These are phyloP conservation scores for Clonostachys chloroleuca DNA, from an alignment of 2,329 filamentous ascomycete species.

Conservation along the genomic window DNA sequence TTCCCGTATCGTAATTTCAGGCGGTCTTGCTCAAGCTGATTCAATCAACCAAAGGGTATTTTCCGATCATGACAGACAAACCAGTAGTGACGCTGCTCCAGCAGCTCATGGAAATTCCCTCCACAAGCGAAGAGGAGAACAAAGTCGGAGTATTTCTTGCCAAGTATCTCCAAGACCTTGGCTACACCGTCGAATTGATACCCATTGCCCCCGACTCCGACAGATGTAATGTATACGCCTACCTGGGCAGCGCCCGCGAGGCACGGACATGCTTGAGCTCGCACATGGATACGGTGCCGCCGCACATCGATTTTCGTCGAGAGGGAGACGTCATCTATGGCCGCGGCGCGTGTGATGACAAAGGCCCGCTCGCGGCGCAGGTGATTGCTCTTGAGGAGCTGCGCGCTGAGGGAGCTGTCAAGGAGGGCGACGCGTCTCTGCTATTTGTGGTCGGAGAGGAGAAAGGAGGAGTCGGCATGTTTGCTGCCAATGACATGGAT, in stretches of 20 bases:
- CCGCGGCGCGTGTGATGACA: slow-evolving; percentile 65
- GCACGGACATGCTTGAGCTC: slow-evolving; percentile 60
- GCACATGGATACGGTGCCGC: slow-evolving; percentile 72
- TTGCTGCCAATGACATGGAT: slow-evolving; percentile 10
- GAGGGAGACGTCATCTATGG: slow-evolving; percentile 42
- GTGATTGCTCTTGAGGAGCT: slow-evolving; percentile 11
- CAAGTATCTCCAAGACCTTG: slow-evolving; percentile 47
- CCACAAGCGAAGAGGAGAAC: slow-evolving; percentile 61
- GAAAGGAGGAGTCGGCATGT: slow-evolving; percentile 13
- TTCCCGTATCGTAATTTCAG: too few relatives aligned
- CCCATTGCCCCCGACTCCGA: slow-evolving; percentile 9
- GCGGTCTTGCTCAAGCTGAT: too few relatives aligned
- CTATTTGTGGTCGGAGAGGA: slow-evolving; percentile 16
- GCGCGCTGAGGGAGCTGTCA: slow-evolving; percentile 5
- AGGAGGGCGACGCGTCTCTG: slow-evolving; percentile 9
- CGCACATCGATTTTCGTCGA: slow-evolving; percentile 59
- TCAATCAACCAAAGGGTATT: too few relatives aligned
- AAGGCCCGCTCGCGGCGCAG: slow-evolving; percentile 42
- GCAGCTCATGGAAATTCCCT: slow-evolving; percentile 66
- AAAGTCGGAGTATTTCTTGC: slow-evolving; percentile 61
- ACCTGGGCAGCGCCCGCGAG: slow-evolving; percentile 35
- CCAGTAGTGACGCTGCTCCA: slow-evolving; percentile 57
- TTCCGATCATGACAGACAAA: neutral
- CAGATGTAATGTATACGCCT: slow-evolving; percentile 69
- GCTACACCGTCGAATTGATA: slow-evolving; percentile 26